Percentiles rank a stretch among this genome's conserved stretches.
Conservation (phyloP, 2,329 filamentous ascomycete genomes). For the Pleomassaria siparia region DNA sequence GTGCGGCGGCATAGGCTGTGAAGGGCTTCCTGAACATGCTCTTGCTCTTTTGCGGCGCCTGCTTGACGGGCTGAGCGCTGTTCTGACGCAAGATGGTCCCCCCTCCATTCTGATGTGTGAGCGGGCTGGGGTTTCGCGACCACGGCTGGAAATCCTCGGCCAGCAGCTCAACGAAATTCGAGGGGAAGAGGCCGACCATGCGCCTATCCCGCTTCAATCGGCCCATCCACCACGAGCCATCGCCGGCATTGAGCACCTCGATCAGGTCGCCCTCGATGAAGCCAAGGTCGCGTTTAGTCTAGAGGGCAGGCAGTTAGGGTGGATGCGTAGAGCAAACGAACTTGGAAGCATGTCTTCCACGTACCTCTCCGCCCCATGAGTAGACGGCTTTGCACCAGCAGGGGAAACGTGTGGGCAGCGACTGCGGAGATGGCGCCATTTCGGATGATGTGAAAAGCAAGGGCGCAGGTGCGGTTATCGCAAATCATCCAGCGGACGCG, state of each 20-base stretch:
- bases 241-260: slow-evolving; percentile 95
- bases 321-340: slow-evolving; percentile 8
- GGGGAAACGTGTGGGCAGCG: slow-evolving; percentile 75
- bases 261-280: slow-evolving; percentile 98
- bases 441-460: not conserved
- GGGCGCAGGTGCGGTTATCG: slow-evolving; percentile 7
- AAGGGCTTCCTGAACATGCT: slow-evolving; percentile 65
- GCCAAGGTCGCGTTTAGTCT: slow-evolving; percentile 88
- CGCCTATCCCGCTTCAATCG: slow-evolving; percentile 85
- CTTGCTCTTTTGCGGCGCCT: slow-evolving; percentile 51
- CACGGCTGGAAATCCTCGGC: slow-evolving; percentile 79
- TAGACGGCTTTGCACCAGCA: slow-evolving; percentile 92
- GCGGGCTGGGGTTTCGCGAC: slow-evolving; percentile 59
- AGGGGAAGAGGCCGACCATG: slow-evolving; percentile 90
- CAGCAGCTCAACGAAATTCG: slow-evolving; percentile 93
- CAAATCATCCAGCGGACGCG: slow-evolving; percentile 20
- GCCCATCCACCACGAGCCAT: slow-evolving; percentile 98
- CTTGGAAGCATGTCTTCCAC: slow-evolving; percentile 13
- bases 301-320: slow-evolving; percentile 22
- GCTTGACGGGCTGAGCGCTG: slow-evolving; percentile 51
- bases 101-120: slow-evolving; percentile 42
- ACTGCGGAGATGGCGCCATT: slow-evolving; percentile 51
- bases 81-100: slow-evolving; percentile 54
- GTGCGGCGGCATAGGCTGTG: slow-evolving; percentile 58
- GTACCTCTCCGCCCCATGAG: slow-evolving; percentile 82